Percentiles rank a stretch among this genome's conserved stretches.
Conservation (phyloP, 345 rosid species). For the Brassica cretica region DNA sequence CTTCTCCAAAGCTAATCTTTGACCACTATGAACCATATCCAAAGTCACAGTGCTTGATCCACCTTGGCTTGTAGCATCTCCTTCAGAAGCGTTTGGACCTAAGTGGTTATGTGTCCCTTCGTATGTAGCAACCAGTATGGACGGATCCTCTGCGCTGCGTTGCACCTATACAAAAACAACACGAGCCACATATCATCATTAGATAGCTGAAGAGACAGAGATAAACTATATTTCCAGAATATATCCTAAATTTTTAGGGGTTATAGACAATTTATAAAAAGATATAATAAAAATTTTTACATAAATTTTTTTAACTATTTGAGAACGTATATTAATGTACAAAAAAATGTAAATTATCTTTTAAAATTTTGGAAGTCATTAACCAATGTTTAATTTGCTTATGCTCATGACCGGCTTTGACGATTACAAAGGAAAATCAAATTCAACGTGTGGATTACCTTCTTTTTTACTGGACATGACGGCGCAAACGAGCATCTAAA, state of each 20-base stretch:
- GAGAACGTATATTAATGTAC: no score
- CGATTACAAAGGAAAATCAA: constrained; percentile 1
- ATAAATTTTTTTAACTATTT: not conserved
- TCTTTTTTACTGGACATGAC: constrained; percentile 84
- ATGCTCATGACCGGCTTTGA: not conserved
- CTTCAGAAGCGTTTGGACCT: constrained; percentile 34
- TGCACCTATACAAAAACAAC: constrained; percentile 59
- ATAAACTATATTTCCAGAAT: not conserved
- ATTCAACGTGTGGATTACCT: constrained; percentile 47
- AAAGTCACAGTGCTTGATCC: constrained; percentile 31
- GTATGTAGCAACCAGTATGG: constrained; percentile 72
- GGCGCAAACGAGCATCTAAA: constrained; percentile 91
- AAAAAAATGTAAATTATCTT: not conserved
- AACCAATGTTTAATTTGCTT: not conserved
- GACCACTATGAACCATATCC: constrained; percentile 43
- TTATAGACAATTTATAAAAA: not conserved
- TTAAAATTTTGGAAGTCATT: not conserved
- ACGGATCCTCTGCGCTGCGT: constrained; percentile 74
- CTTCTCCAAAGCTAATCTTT: constrained; percentile 31
- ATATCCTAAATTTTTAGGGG: not conserved
- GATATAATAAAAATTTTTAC: no score
- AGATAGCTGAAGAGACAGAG: constrained; percentile 15
- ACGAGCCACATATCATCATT: constrained; percentile 11
- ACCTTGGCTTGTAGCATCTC: constrained; percentile 39
- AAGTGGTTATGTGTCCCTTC: constrained; percentile 89